Percentiles rank a stretch among this genome's conserved stretches.
These are phyloP conservation scores for Huntiella moniliformis DNA, from an alignment of 2,329 filamentous ascomycete species.

Conservation along the genomic window DNA sequence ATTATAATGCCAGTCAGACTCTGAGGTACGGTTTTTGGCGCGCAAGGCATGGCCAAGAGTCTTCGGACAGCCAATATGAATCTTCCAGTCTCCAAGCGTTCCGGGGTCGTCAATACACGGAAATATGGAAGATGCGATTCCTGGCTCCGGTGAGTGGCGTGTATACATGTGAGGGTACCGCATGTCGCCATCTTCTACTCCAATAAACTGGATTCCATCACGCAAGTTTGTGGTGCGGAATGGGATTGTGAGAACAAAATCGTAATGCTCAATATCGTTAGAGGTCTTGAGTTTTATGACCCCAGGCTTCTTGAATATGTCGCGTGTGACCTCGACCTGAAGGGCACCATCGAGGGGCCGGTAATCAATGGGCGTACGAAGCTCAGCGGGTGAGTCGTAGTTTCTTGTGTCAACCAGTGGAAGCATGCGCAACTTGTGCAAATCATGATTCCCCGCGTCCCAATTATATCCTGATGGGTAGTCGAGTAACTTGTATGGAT, in stretches of 20 bases:
- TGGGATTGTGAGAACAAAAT: constrained; percentile 43
- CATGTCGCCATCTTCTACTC: constrained; percentile 57
- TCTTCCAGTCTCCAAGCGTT: constrained; percentile 67
- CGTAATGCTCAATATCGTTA: constrained; percentile 19
- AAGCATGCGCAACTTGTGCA: constrained; percentile 49
- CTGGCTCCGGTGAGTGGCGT: constrained; percentile 58
- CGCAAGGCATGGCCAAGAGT: constrained; percentile 61
- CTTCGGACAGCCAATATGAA: constrained; percentile 69
- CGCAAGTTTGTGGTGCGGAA: constrained; percentile 58
- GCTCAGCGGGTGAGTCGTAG: constrained; percentile 34
- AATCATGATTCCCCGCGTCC: constrained; percentile 55
- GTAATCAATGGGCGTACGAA: constrained; percentile 35
- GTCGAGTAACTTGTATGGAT: constrained; percentile 48
- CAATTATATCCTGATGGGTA: constrained; percentile 42
- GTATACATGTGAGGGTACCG: constrained; percentile 89
- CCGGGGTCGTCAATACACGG: constrained; percentile 79
- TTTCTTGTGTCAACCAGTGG: constrained; percentile 32
- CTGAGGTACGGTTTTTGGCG: constrained; percentile 14
- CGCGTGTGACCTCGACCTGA: constrained; percentile 18
- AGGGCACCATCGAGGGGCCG: constrained; percentile 36
- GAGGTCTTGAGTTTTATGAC: constrained; percentile 30
- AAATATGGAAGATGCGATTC: constrained; percentile 70
- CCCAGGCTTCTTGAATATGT: constrained; percentile 20
- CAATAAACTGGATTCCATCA: constrained; percentile 84
- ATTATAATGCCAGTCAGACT: constrained; percentile 17